Evolutionary conservation across 2,329 filamentous ascomycete species (phyloP).

Genomic region (Neopestalotiopsis clavispora): DNA sequence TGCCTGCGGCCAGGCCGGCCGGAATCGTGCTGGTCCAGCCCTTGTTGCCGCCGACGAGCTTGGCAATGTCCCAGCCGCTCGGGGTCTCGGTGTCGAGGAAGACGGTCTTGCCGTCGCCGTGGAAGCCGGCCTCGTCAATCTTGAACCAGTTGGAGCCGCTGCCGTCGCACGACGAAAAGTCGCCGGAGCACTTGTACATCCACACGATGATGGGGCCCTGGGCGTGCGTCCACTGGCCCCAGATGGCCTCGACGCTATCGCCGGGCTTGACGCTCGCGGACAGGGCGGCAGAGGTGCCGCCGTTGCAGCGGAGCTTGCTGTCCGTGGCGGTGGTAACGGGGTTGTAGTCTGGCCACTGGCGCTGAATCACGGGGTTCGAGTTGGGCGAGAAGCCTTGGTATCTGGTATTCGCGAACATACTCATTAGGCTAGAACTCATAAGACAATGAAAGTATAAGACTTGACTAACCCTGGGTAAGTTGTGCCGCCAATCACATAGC

Average conservation of each 20-base stretch:
- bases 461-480: slow-evolving; percentile 41
- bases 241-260: slow-evolving; percentile 51
- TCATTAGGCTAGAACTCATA: background rate
- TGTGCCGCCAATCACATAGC: slow-evolving; percentile 50
- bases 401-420: background rate
- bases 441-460: background rate
- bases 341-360: slow-evolving; percentile 63
- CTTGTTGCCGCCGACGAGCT: slow-evolving; percentile 47
- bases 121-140: slow-evolving; percentile 59
- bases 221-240: slow-evolving; percentile 62
- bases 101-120: slow-evolving; percentile 44
- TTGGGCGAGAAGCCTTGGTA: slow-evolving; percentile 55
- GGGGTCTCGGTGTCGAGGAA: slow-evolving; percentile 49
- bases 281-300: slow-evolving; percentile 51
- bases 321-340: slow-evolving; percentile 54
- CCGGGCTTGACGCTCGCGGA: slow-evolving; percentile 53
- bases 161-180: slow-evolving; percentile 55
- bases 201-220: slow-evolving; percentile 65
- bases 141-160: slow-evolving; percentile 62
- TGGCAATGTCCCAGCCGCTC: slow-evolving; percentile 53
- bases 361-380: slow-evolving; percentile 57
- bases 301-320: slow-evolving; percentile 60
- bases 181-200: slow-evolving; percentile 56
- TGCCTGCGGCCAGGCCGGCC: slow-evolving; percentile 51
- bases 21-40: slow-evolving; percentile 58